Base-by-base conservation (phyloP, 1,284 basidiomycete species). In the Hemileia vastatrix region DNA sequence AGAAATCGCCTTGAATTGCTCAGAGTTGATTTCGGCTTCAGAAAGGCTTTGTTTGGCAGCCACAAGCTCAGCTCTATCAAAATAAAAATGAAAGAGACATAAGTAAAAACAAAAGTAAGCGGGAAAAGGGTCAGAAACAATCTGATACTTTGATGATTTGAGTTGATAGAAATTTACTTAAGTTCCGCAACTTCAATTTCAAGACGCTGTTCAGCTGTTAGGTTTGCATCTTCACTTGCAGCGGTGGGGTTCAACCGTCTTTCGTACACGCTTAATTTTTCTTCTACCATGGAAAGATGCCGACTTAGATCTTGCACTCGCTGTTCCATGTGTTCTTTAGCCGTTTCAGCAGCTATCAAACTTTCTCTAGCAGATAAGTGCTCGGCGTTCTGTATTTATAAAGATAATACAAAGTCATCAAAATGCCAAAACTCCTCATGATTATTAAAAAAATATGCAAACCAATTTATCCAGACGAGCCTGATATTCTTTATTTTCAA, bases 231-330 rank as follows among this genome's bases (percentile, higher is more conserved):
- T 2, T 73, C 66, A 15, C 76, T 67, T 36, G 77, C 48, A 15
- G 67, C 58, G 43, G 64, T 23, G 44, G 67, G 68, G 54, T 76
- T 75, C 0, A 83, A 72, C 51, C 87, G 80, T 21, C 88, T 83
- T 73, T 93, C 90, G 69, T 90, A 93, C 1, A 93, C 86, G 3
- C 87, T 80, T 23, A 93, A 81, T 76, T 90, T 90, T 78, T 90
- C 88, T 58, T 85, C 82, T 64, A 85, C 84, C 40, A 87, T 85
- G 66, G 86, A 83, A 6, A 90, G 76, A 68, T 88, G 85, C 51
- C 82, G 81, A 4, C 79, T 78, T 15, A 93, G 78, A 44, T 88
- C 86, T 19, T 84, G 83, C 2, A 87, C 82, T 31, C 86, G 85
- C 65, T 86, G 83, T 72, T 90, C 84, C 9, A 90, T 81, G 71